Base-by-base conservation (phyloP, 2,329 filamentous ascomycete species). In the Teratosphaeria destructans region DNA sequence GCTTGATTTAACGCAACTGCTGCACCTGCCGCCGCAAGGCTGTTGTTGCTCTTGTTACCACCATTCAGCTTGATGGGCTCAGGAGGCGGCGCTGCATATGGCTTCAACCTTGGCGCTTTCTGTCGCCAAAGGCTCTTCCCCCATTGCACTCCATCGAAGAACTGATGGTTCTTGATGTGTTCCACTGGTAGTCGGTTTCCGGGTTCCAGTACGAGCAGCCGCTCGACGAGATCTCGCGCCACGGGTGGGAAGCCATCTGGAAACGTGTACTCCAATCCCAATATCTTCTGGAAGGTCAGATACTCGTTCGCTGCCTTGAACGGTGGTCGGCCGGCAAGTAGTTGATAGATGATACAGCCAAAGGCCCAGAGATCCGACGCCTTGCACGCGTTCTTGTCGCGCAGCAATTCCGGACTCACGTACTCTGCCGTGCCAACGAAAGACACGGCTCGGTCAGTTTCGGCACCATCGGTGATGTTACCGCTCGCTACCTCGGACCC, bases 351-450 rank as follows among this genome's bases (percentile, higher is more conserved):
- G 67, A 99, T 99, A 77, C 94, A 99, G 10, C 94, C 94, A 77
- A 95, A 99, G 2, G 94, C 94, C 94, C 94, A 99, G 56, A 99
- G 76, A 75, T 99, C 94, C 73, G 94, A 97, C 52, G 93, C 90
- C 76, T 97, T 99, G 79, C 93, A 96, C 23, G 93, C 94, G 69
- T 89, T 95, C 77, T 97, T 97, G 70, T 96, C 91, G 34, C 90
- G 96, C 58, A 99, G 79, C n/a, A 99, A 81, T 73, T 99, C 94
- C 0, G 94, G 94, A 70, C 94, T 97, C 66, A 99, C 94, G 70
- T 99, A 99, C 74, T 99, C 94, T 11, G 94, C 94, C 0, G 94
- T 99, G 43, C 94, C 94, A 52, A 99, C 94, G 72, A 99, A 99
- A 0, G 94, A 99, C 39, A 90, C 90, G 12, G 93, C 91, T 65